Conservation (phyloP, 306 rosid genomes). For the Corylus heterophylla region DNA sequence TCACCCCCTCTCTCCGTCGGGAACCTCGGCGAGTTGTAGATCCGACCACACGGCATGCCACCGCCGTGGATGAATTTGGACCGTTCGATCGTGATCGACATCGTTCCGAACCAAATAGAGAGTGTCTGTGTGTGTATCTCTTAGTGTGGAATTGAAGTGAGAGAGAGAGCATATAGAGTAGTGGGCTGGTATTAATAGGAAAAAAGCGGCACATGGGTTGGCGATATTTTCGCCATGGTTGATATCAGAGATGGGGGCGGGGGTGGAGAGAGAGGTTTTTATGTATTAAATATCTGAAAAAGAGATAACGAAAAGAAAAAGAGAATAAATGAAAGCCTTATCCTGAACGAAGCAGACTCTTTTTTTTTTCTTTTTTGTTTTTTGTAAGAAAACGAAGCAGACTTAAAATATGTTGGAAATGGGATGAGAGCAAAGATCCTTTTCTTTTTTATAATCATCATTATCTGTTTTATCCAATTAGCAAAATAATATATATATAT, state of each 20-base stretch:
- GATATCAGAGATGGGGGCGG: not conserved
- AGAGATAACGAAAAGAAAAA: conserved; percentile 14
- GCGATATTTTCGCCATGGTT: conserved; percentile 38
- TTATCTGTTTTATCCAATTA: no score
- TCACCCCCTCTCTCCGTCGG: conserved; percentile 35
- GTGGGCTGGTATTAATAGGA: conserved; percentile 33
- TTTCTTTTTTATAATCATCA: no score
- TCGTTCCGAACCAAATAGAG: conserved; percentile 15
- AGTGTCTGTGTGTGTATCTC: not conserved
- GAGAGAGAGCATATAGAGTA: not conserved
- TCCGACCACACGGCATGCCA: conserved; percentile 35
- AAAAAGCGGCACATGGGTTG: conserved; percentile 49
- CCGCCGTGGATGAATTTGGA: conserved; percentile 42
- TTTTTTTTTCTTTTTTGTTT: no score
- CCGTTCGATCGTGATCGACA: conserved; percentile 50
- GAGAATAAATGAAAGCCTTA: conserved; percentile 46
- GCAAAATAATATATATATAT: no score
- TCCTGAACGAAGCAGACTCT: conserved; percentile 21
- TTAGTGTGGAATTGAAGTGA: not conserved
- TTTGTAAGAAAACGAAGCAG: no score
- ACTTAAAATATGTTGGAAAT: no score
- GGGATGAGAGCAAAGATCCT: no score
- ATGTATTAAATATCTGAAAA: conserved; percentile 16
- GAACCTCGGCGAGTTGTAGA: conserved; percentile 46
- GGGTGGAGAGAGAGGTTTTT: not conserved